phyloP scores from a whole-genome alignment of 495 filamentous ascomycete genomes.

The Penicillium longicatenatum region DNA sequence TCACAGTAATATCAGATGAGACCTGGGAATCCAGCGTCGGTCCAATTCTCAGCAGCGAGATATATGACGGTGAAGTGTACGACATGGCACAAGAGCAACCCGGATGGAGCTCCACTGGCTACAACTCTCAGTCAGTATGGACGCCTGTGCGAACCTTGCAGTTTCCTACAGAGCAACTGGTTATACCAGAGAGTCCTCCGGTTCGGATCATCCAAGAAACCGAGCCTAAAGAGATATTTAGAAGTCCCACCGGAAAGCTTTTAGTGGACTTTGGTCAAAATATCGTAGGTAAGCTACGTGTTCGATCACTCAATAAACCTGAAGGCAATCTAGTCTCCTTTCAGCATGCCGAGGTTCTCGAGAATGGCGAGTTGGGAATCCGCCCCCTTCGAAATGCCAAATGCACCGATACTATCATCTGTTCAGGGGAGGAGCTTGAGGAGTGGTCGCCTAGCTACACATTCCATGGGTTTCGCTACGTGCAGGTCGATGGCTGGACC shows the following conservation, averaged over 20 bases:
- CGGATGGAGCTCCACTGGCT: constrained; percentile 8
- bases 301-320: constrained; percentile 33
- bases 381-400: constrained; percentile 47
- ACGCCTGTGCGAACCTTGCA: constrained; percentile 10
- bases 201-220: constrained; percentile 37
- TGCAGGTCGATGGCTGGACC: constrained; percentile 50
- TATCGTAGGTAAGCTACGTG: constrained; percentile 44
- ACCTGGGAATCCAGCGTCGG: constrained; percentile 32
- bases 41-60: constrained; percentile 41
- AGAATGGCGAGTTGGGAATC: constrained; percentile 48
- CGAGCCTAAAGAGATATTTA: constrained; percentile 38
- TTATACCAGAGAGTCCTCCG: constrained; percentile 42
- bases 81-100: constrained; percentile 32
- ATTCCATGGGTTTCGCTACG: constrained; percentile 59
- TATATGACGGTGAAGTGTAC: constrained; percentile 55
- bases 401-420: constrained; percentile 39
- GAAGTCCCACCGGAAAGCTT: constrained; percentile 40
- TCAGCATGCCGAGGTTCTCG: constrained; percentile 51
- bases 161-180: constrained; percentile 28
- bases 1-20: constrained; percentile 38
- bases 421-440: constrained; percentile 12
- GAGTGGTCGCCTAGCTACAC: constrained; percentile 47
- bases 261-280: constrained; percentile 56
- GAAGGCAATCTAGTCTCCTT: constrained; percentile 33
- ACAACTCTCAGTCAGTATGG: constrained; percentile 1